Conservation (phyloP, 129 eudicot species). For the Scalesia atractyloides region DNA sequence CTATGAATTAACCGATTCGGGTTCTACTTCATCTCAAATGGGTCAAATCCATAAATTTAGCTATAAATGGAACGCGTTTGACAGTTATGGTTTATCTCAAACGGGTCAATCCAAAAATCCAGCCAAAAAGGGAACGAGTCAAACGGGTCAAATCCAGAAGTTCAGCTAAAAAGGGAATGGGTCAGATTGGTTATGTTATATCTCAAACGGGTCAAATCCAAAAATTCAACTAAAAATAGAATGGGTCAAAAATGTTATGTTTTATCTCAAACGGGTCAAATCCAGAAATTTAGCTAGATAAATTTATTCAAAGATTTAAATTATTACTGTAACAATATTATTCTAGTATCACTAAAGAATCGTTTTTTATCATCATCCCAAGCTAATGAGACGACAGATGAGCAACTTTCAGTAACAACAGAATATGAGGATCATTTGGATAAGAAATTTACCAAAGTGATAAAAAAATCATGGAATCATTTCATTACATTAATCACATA, state of each 20-base stretch:
- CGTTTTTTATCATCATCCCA: not conserved
- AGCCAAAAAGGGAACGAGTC: not conserved
- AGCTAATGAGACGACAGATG: not conserved
- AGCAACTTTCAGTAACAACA: not conserved
- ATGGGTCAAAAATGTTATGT: not conserved
- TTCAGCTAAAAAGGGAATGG: not conserved
- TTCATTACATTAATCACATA: slow-evolving; percentile 37
- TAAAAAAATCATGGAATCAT: slow-evolving; percentile 14
- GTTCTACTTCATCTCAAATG: not conserved
- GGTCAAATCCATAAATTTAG: not conserved
- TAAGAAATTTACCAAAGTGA: slow-evolving; percentile 10
- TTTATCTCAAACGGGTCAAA: not conserved
- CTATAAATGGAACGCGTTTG: not conserved
- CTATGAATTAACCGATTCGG: not conserved
- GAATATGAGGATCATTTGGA: not conserved
- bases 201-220: not conserved
- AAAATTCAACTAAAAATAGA: not conserved
- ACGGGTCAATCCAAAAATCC: not conserved
- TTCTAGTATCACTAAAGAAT: not conserved
- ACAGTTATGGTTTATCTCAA: not conserved
- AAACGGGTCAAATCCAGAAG: not conserved
- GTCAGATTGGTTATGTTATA: not conserved
- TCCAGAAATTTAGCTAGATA: not conserved
- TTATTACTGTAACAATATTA: not conserved
- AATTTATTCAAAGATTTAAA: not conserved